Evolutionary conservation across 495 filamentous ascomycete genomes (phyloP).

Genomic region (Penicillium pancosmium): DNA sequence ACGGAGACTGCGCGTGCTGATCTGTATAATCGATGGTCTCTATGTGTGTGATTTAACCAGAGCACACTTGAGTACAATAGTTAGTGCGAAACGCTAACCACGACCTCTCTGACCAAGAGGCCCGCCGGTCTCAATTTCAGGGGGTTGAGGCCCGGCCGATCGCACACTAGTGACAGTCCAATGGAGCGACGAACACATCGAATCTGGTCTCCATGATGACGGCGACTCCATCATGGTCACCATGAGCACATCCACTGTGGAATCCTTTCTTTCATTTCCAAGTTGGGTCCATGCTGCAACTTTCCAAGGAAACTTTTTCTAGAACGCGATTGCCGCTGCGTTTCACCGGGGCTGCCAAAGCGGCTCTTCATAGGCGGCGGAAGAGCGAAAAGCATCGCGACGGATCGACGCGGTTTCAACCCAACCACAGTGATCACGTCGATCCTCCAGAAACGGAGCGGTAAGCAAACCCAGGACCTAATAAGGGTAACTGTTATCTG

Average conservation of each 20-base stretch:
- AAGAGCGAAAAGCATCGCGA: constrained; percentile 2
- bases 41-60: background rate
- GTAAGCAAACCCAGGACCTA: background rate
- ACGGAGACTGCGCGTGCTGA: no score
- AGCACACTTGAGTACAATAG: background rate
- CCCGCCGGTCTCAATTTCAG: constrained; percentile 1
- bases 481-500: constrained; percentile 11
- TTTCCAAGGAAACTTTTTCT: background rate
- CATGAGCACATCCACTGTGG: background rate
- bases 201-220: background rate
- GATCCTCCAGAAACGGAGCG: constrained; percentile 12
- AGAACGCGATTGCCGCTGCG: constrained; percentile 16
- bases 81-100: background rate
- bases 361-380: constrained; percentile 12
- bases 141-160: constrained; percentile 1
- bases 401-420: constrained; percentile 15
- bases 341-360: constrained; percentile 8
- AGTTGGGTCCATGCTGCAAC: background rate
- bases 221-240: background rate
- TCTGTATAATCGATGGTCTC: background rate
- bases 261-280: background rate
- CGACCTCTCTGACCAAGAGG: background rate
- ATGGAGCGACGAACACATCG: constrained; percentile 4
- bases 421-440: constrained; percentile 8
- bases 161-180: constrained; percentile 7